Evolutionary conservation across 495 filamentous ascomycete genomes (phyloP).

Genomic region (Podospora tetraspora): DNA sequence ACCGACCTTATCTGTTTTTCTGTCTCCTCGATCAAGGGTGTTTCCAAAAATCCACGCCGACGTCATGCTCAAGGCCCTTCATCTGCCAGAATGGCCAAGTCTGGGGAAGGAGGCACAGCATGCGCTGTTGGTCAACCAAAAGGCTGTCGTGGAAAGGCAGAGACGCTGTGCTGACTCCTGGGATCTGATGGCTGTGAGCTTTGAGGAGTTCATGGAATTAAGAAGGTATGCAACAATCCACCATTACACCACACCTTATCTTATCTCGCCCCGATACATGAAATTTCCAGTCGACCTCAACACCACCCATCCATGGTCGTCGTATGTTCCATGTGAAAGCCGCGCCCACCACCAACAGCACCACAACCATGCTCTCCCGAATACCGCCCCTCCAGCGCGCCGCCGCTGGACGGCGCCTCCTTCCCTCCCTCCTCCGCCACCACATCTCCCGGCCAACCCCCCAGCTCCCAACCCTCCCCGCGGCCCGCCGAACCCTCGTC

Average conservation of each 20-base stretch:
- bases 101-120: not conserved
- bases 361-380: conserved; percentile 8
- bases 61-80: not conserved
- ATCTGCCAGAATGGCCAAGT: not conserved
- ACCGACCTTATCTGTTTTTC: not conserved
- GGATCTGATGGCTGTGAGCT: too few relatives aligned
- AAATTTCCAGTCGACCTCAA: not conserved
- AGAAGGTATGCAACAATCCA: not conserved
- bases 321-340: conserved; percentile 3
- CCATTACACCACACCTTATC: not conserved
- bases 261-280: not conserved
- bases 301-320: not conserved
- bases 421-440: not conserved
- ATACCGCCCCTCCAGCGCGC: conserved; percentile 13
- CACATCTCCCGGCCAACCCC: not conserved
- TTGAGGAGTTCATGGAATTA: not conserved
- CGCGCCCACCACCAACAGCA: not conserved
- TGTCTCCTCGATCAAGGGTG: not conserved
- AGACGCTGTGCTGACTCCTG: not conserved
- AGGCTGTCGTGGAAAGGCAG: not conserved
- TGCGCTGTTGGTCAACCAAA: not conserved
- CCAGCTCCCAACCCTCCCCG: conserved; percentile 7
- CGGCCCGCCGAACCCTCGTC: conserved; percentile 31
- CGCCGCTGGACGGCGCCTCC: not conserved
- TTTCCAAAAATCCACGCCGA: not conserved